Evolutionary conservation across 2,329 filamentous ascomycete species (phyloP).

Genomic region (Byssochlamys sp.): DNA sequence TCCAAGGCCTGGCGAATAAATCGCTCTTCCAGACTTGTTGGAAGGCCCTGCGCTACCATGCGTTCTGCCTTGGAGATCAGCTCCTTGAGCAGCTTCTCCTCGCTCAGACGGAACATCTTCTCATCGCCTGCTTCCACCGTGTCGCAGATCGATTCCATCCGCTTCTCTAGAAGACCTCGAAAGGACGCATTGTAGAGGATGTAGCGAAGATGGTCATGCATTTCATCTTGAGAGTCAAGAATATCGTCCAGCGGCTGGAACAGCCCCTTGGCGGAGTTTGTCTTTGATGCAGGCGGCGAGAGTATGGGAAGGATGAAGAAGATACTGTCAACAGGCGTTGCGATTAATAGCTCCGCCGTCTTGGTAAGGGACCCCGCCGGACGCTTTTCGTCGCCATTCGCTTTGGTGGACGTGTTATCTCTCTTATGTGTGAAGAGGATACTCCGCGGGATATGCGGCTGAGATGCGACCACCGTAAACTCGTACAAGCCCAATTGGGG

Average conservation of each 20-base stretch:
- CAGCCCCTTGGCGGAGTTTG: slow-evolving; percentile 30
- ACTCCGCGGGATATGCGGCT: slow-evolving; percentile 43
- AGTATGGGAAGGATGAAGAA: slow-evolving; percentile 75
- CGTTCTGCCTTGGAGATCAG: slow-evolving; percentile 62
- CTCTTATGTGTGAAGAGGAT: slow-evolving; percentile 41
- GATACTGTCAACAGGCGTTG: slow-evolving; percentile 72
- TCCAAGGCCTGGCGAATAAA: slow-evolving; percentile 71
- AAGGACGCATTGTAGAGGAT: slow-evolving; percentile 31
- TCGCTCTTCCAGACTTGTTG: slow-evolving; percentile 71
- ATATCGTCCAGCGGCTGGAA: slow-evolving; percentile 44
- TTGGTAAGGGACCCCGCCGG: slow-evolving; percentile 49
- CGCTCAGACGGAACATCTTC: slow-evolving; percentile 70
- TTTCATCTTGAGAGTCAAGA: slow-evolving; percentile 35
- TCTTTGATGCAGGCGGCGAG: slow-evolving; percentile 33
- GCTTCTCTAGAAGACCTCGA: slow-evolving; percentile 46
- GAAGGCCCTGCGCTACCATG: slow-evolving; percentile 58
- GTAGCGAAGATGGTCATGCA: slow-evolving; percentile 32
- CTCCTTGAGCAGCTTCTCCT: slow-evolving; percentile 57
- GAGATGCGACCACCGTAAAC: slow-evolving; percentile 48
- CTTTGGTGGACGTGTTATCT: slow-evolving; percentile 7
- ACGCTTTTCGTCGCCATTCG: slow-evolving; percentile 5
- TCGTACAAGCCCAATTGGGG: slow-evolving; percentile 51
- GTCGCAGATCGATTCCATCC: slow-evolving; percentile 67
- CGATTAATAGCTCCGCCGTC: slow-evolving; percentile 66
- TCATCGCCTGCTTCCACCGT: slow-evolving; percentile 74